Conservation (phyloP, 345 rosid genomes). For the Populus ilicifolia region DNA sequence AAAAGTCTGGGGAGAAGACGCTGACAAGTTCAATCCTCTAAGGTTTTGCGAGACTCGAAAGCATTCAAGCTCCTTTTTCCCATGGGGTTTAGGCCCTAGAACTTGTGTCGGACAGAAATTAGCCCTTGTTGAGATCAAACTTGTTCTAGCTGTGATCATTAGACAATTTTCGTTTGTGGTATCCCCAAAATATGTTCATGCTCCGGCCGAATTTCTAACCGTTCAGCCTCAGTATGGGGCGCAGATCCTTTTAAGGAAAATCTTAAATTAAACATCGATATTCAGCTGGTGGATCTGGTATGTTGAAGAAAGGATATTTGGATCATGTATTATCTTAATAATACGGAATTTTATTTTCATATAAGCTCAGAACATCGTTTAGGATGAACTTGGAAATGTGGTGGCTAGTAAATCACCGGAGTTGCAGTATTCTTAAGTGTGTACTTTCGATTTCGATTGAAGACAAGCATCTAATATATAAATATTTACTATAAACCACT, state of each 20-base stretch:
- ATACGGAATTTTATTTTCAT: neutral
- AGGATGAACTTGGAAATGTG: neutral
- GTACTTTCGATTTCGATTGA: too few relatives aligned
- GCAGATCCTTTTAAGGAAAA: constrained; percentile 35
- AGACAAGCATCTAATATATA: too few relatives aligned
- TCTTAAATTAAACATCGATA: neutral
- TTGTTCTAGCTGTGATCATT: constrained; percentile 54
- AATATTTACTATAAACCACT: too few relatives aligned
- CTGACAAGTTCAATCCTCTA: constrained; percentile 32
- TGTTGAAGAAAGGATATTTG: neutral
- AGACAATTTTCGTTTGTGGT: constrained; percentile 38
- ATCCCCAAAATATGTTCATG: constrained; percentile 67
- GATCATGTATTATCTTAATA: too few relatives aligned
- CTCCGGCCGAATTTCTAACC: constrained; percentile 50
- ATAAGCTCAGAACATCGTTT: neutral
- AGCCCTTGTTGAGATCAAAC: constrained; percentile 32
- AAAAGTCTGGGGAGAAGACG: constrained; percentile 71
- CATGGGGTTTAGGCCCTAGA: constrained; percentile 28
- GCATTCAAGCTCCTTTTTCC: constrained; percentile 16
- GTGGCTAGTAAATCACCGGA: too few relatives aligned
- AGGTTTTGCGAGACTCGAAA: constrained; percentile 19
- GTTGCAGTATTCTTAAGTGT: too few relatives aligned
- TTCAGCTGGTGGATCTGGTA: neutral
- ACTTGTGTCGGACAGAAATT: constrained; percentile 24
- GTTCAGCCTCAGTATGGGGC: constrained; percentile 73